Conservation (phyloP, 257 asterid species). For the Gynochthodes officinalis region DNA sequence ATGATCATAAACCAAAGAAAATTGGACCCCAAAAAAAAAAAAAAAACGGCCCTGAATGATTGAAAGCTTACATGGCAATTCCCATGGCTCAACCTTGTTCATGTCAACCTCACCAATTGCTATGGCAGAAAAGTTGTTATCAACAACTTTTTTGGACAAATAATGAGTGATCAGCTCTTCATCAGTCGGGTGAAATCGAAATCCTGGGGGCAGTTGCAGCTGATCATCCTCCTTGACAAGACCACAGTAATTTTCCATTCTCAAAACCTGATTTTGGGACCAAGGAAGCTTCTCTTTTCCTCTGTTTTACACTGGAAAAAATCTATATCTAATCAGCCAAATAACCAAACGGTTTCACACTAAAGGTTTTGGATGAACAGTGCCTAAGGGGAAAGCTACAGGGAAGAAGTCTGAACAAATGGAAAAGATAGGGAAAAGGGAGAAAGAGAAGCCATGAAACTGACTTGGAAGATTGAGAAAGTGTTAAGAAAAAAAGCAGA, state of each 20-base stretch:
- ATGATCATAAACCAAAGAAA: neutral
- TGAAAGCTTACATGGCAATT: conserved; percentile 57
- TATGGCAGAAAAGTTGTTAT: conserved; percentile 39
- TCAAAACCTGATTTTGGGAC: neutral
- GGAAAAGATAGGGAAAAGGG: conserved; percentile 15
- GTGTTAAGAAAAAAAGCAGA: conserved; percentile 27
- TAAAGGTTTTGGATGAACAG: neutral
- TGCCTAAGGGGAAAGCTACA: conserved; percentile 4
- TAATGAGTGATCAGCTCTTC: conserved; percentile 79
- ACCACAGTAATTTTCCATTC: conserved; percentile 35
- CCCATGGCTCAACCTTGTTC: conserved; percentile 84
- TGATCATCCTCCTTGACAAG: conserved; percentile 28
- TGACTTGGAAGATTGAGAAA: conserved; percentile 17
- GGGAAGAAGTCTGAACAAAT: conserved; percentile 13
- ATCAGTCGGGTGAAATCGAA: conserved; percentile 77
- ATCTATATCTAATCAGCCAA: neutral
- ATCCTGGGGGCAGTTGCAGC: conserved; percentile 69
- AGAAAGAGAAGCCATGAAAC: conserved; percentile 24
- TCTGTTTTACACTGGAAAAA: neutral
- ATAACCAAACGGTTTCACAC: conserved; percentile 13
- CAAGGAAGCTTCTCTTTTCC: conserved; percentile 1
- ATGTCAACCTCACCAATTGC: conserved; percentile 79
- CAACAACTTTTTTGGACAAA: conserved; percentile 47
- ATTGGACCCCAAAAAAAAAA: neutral
- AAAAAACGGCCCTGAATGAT: neutral